Evolutionary conservation across 139 green algal genomes (phyloP).

Genomic region (Closterium sp.): DNA sequence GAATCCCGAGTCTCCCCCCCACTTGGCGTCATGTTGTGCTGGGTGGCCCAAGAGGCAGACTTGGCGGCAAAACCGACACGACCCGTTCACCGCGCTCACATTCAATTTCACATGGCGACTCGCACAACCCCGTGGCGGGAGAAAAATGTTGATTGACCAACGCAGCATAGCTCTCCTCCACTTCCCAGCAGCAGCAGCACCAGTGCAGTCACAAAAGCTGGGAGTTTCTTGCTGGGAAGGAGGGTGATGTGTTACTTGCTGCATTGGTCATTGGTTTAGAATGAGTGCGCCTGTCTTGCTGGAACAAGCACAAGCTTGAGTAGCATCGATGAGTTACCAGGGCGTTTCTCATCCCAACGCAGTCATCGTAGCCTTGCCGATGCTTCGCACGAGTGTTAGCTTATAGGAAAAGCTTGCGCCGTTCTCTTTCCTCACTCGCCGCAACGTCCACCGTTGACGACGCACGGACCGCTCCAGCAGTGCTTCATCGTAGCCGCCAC

Average conservation of each 20-base stretch:
- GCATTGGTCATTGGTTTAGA: too few species aligned
- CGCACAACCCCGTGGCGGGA: too few species aligned
- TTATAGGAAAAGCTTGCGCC: not conserved
- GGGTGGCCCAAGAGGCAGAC: not conserved
- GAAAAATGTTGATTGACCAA: not conserved
- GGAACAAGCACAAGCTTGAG: too few species aligned
- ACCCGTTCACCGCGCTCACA: not conserved
- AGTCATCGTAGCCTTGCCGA: not conserved
- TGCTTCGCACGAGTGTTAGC: not conserved
- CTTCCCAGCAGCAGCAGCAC: not conserved
- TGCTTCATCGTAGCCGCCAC: not conserved
- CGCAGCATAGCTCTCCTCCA: not conserved
- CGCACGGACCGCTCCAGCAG: not conserved
- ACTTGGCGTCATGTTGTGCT: too few species aligned
- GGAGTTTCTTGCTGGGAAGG: not conserved
- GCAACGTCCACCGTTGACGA: not conserved
- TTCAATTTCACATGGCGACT: not conserved
- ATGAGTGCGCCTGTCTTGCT: too few species aligned
- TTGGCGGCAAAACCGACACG: not conserved
- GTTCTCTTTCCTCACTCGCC: not conserved
- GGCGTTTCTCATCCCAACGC: not conserved
- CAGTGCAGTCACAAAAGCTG: too few species aligned
- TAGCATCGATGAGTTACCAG: too few species aligned
- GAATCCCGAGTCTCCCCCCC: too few species aligned
- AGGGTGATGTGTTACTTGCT: not conserved